phyloP scores from a whole-genome alignment of 2,329 filamentous ascomycete genomes.

The Eutypa lata region DNA sequence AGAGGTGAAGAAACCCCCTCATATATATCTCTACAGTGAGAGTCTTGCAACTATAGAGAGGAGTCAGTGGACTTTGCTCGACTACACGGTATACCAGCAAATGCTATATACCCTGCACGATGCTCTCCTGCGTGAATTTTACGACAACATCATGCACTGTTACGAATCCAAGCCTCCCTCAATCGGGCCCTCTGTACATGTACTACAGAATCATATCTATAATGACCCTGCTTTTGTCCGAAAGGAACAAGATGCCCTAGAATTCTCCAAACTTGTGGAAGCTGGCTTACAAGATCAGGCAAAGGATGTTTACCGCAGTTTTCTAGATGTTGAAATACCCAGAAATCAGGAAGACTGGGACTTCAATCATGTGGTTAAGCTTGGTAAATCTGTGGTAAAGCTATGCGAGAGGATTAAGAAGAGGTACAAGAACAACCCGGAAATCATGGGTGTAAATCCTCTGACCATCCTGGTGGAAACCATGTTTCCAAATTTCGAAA shows the following conservation, averaged over 20 bases:
- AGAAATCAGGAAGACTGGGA: constrained; percentile 81
- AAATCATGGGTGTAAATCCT: constrained; percentile 73
- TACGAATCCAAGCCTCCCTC: constrained; percentile 86
- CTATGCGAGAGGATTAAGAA: constrained; percentile 88
- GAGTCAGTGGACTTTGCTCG: constrained; percentile 65
- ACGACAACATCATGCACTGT: constrained; percentile 79
- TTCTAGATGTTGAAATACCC: constrained; percentile 78
- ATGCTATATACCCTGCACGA: constrained; percentile 75
- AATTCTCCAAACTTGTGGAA: constrained; percentile 70
- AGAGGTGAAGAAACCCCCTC: constrained; percentile 62
- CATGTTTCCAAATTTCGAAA: constrained; percentile 84
- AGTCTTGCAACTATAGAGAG: constrained; percentile 55
- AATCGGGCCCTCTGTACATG: constrained; percentile 73
- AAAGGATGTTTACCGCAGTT: constrained; percentile 72
- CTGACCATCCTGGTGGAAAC: constrained; percentile 73
- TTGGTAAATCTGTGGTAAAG: constrained; percentile 82
- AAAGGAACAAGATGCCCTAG: constrained; percentile 64
- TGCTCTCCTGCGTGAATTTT: constrained; percentile 79
- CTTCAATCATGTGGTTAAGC: constrained; percentile 83
- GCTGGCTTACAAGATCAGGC: constrained; percentile 72
- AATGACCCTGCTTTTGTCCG: constrained; percentile 73
- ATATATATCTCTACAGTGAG: constrained; percentile 49
- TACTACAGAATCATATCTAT: constrained; percentile 80
- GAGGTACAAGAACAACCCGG: constrained; percentile 81
- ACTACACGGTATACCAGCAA: constrained; percentile 70